Evolutionary conservation across 306 rosid genomes (phyloP).

Genomic region (Fagus crenata): DNA sequence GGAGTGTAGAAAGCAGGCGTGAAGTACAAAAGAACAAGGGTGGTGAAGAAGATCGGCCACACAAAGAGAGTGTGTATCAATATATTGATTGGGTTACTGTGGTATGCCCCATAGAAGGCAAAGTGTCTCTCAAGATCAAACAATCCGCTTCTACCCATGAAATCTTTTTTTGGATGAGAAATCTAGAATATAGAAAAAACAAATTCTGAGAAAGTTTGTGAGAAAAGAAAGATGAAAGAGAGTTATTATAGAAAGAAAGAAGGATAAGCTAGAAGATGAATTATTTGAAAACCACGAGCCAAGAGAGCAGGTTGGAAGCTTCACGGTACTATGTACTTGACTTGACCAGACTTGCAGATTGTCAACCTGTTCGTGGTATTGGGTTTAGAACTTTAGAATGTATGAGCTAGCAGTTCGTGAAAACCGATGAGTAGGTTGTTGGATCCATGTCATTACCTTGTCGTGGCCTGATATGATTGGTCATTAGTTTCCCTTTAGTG

Average conservation of each 20-base stretch:
- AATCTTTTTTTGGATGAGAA: too few relatives aligned
- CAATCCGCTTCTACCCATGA: conserved; percentile 46
- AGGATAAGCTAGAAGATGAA: neutral
- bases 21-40: conserved; percentile 55
- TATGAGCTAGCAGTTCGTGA: too few relatives aligned
- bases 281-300: neutral
- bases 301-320: neutral
- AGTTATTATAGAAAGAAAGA: neutral
- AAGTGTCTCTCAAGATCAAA: conserved; percentile 81
- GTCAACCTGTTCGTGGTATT: too few relatives aligned
- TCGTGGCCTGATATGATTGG: too few relatives aligned
- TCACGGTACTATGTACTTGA: too few relatives aligned
- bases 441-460: too few relatives aligned
- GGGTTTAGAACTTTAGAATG: too few relatives aligned
- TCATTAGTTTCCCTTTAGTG: too few relatives aligned
- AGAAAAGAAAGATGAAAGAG: neutral
- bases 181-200: neutral
- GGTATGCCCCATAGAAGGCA: conserved; percentile 88
- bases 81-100: conserved; percentile 69
- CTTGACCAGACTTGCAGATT: too few relatives aligned
- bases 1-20: conserved; percentile 52
- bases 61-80: conserved; percentile 61
- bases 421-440: too few relatives aligned
- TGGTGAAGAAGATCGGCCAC: conserved; percentile 75
- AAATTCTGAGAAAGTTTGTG: neutral